A percentile compares a stretch with the other conserved stretches of the same genome.
These are phyloP conservation scores for Phytopythium vexans DNA, from an alignment of 352 stramenopile species.

Conservation along the genomic window DNA sequence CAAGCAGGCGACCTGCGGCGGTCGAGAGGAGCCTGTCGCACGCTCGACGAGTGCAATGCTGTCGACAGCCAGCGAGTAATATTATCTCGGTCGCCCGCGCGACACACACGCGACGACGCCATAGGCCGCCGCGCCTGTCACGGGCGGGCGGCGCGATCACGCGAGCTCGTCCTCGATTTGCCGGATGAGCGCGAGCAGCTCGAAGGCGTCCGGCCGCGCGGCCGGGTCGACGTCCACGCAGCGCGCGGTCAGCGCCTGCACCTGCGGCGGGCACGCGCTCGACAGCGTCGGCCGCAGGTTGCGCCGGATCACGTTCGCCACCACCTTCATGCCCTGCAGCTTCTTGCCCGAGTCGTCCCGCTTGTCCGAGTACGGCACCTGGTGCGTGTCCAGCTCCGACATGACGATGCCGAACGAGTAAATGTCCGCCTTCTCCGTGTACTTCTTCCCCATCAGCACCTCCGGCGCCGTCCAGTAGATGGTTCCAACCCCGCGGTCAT, in stretches of 20 bases:
- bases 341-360: conserved; percentile 67
- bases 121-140: not conserved
- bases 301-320: conserved; percentile 76
- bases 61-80: too few relatives aligned
- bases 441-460: conserved; percentile 80
- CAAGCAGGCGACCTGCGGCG: too few relatives aligned
- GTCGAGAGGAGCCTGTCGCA: too few relatives aligned
- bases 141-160: conserved; percentile 14
- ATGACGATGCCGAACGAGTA: conserved; percentile 85
- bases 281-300: conserved; percentile 65
- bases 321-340: conserved; percentile 81
- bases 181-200: conserved; percentile 25
- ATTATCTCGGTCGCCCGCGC: too few relatives aligned
- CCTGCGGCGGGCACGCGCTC: conserved; percentile 38
- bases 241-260: conserved; percentile 54
- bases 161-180: conserved; percentile 30
- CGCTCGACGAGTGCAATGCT: too few relatives aligned
- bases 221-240: conserved; percentile 75
- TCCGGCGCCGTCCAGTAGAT: conserved; percentile 85
- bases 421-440: conserved; percentile 83
- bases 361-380: conserved; percentile 80
- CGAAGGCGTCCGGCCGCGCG: conserved; percentile 51
- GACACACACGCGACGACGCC: not conserved
- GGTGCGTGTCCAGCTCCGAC: conserved; percentile 77
- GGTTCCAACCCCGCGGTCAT: conserved; percentile 82